These are phyloP conservation scores for Azolla pinnata DNA, from an alignment of 75 land plant species.

Conservation along the genomic window DNA sequence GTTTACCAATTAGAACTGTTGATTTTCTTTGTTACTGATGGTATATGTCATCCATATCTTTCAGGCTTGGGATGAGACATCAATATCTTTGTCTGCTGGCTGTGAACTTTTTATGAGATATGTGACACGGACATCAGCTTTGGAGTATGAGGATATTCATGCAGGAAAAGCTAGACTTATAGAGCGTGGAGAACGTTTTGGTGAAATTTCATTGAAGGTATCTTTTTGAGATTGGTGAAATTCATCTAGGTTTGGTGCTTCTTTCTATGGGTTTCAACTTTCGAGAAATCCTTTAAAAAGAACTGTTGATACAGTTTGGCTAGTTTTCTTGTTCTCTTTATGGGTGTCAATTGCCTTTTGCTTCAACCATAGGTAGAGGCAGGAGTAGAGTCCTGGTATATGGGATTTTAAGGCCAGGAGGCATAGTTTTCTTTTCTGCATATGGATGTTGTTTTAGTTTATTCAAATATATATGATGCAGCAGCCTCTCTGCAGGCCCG, in stretches of 20 bases:
- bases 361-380: too few relatives aligned
- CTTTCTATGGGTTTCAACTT: too few relatives aligned
- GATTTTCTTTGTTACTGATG: neutral
- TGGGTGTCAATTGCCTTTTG: too few relatives aligned
- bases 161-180: slow-evolving; percentile 88
- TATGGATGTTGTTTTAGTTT: too few relatives aligned
- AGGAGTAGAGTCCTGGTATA: too few relatives aligned
- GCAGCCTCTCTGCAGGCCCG: slow-evolving; percentile 83
- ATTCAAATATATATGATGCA: too few relatives aligned
- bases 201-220: slow-evolving; percentile 92
- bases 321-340: too few relatives aligned
- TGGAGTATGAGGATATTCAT: slow-evolving; percentile 86
- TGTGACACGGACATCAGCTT: slow-evolving; percentile 85
- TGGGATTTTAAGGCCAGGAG: too few relatives aligned
- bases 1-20: too few relatives aligned
- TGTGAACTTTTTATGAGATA: slow-evolving; percentile 97
- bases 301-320: too few relatives aligned
- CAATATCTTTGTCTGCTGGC: slow-evolving; percentile 92
- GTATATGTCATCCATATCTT: neutral
- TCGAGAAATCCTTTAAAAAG: too few relatives aligned
- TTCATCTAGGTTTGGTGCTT: too few relatives aligned
- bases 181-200: slow-evolving; percentile 94
- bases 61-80: slow-evolving; percentile 90
- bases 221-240: neutral
- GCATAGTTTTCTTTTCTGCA: neutral